Conservation (phyloP, 805 yeast species). For the Cyberlindnera maclurae region DNA sequence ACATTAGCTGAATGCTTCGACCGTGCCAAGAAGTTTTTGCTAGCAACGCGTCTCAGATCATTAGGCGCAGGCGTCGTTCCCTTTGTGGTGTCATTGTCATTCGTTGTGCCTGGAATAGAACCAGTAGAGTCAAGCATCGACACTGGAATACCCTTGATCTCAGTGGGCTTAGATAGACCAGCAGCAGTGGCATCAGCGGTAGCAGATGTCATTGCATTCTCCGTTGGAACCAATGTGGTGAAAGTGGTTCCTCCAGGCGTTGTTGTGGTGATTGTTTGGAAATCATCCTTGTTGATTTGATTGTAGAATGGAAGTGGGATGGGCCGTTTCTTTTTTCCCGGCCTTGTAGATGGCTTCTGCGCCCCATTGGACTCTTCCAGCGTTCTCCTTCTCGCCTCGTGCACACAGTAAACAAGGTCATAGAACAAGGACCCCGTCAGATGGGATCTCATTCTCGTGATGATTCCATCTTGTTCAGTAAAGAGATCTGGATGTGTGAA, state of each 20-base stretch:
- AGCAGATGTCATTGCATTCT: slow-evolving; percentile 61
- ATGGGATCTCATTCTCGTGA: slow-evolving; percentile 86
- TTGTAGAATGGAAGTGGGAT: slow-evolving; percentile 81
- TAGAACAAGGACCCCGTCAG: slow-evolving; percentile 85
- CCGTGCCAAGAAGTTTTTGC: slow-evolving; percentile 10
- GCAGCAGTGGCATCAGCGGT: slow-evolving; percentile 50
- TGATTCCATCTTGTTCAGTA: slow-evolving; percentile 63
- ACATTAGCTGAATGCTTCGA: slow-evolving; percentile 6
- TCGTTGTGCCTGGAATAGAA: slow-evolving; percentile 32
- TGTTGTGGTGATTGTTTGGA: slow-evolving; percentile 75
- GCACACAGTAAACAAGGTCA: slow-evolving; percentile 90
- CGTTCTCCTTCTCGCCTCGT: slow-evolving; percentile 80
- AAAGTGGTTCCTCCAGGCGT: slow-evolving; percentile 91
- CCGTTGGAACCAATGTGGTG: slow-evolving; percentile 84
- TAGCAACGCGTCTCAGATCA: slow-evolving; percentile 16
- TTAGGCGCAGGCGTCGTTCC: slow-evolving; percentile 1
- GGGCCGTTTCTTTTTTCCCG: slow-evolving; percentile 20
- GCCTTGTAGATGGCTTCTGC: slow-evolving; percentile 13
- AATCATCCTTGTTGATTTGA: slow-evolving; percentile 85
- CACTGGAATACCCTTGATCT: slow-evolving; percentile 63
- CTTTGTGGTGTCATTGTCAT: not conserved
- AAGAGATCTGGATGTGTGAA: slow-evolving; percentile 84
- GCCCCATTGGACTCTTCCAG: slow-evolving; percentile 30
- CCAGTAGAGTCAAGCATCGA: slow-evolving; percentile 78
- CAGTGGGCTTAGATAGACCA: slow-evolving; percentile 45